phyloP scores from a whole-genome alignment of 768 basidiomycete species.

The Rhodotorula toruloides region DNA sequence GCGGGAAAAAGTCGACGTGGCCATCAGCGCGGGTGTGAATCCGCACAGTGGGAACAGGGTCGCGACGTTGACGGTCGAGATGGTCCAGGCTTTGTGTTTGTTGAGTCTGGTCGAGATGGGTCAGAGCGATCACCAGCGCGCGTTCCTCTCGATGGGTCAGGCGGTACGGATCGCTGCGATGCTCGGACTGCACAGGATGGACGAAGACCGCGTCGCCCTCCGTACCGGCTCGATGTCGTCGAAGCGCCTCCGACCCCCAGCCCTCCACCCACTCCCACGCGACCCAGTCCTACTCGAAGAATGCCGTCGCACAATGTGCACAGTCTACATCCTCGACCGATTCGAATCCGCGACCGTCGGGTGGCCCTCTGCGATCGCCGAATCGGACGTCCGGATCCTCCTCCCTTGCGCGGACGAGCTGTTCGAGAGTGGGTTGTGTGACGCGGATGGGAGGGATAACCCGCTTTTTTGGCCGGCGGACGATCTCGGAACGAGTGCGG shows the following conservation, averaged over 20 bases:
- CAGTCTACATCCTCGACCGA: slow-evolving; percentile 36
- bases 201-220: slow-evolving; percentile 33
- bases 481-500: background rate
- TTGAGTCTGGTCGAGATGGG: slow-evolving; percentile 34
- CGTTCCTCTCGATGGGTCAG: slow-evolving; percentile 32
- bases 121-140: slow-evolving; percentile 34
- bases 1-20: slow-evolving; percentile 22
- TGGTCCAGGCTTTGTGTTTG: slow-evolving; percentile 30
- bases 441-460: slow-evolving; percentile 14
- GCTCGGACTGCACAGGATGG: slow-evolving; percentile 37
- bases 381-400: slow-evolving; percentile 33
- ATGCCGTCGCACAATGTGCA: slow-evolving; percentile 36
- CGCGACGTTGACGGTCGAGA: slow-evolving; percentile 34
- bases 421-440: slow-evolving; percentile 19
- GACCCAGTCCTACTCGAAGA: slow-evolving; percentile 37
- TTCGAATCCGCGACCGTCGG: slow-evolving; percentile 34
- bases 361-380: slow-evolving; percentile 32
- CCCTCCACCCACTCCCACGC: slow-evolving; percentile 27
- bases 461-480: slow-evolving; percentile 33
- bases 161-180: slow-evolving; percentile 37
- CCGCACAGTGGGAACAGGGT: background rate
- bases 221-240: slow-evolving; percentile 12
- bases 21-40: slow-evolving; percentile 18
- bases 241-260: slow-evolving; percentile 33
- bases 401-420: slow-evolving; percentile 34